Conservation (phyloP, 345 rosid genomes). For the Citrus australasica region DNA sequence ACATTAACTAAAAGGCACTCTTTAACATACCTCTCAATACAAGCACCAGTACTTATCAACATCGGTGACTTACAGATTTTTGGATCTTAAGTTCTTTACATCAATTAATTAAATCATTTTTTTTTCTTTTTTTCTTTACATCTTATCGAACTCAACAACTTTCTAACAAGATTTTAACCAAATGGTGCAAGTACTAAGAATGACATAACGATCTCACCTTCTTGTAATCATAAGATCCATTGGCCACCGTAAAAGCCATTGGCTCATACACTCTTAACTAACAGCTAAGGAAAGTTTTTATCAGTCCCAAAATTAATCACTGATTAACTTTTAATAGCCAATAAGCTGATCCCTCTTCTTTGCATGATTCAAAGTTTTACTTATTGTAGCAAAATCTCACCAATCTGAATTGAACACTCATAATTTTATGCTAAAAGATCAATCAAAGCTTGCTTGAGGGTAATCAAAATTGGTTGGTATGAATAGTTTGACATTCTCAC, state of each 20-base stretch:
- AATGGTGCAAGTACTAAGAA: not conserved
- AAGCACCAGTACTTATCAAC: too few relatives aligned
- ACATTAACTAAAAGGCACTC: too few relatives aligned
- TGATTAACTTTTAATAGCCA: not conserved
- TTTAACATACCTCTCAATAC: too few relatives aligned
- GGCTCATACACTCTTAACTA: not conserved
- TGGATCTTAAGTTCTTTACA: not conserved
- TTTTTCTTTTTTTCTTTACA: not conserved
- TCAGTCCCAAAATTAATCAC: not conserved
- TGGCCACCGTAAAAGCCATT: not conserved
- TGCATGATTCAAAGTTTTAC: not conserved
- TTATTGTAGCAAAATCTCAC: not conserved
- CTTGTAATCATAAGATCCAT: not conserved
- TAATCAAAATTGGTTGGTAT: too few relatives aligned
- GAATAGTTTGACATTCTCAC: too few relatives aligned
- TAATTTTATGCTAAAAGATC: not conserved
- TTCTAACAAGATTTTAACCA: slow-evolving; percentile 7
- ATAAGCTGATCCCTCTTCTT: not conserved
- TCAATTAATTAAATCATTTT: not conserved
- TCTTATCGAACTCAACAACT: slow-evolving; percentile 1
- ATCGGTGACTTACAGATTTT: too few relatives aligned
- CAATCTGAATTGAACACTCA: not conserved
- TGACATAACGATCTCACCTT: slow-evolving; percentile 17
- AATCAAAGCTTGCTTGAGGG: not conserved
- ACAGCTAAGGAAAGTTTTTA: not conserved